Evolutionary conservation across 306 rosid genomes (phyloP), one percentile per base, ranked within the genome.

Genomic region (Glycine soja): DNA sequence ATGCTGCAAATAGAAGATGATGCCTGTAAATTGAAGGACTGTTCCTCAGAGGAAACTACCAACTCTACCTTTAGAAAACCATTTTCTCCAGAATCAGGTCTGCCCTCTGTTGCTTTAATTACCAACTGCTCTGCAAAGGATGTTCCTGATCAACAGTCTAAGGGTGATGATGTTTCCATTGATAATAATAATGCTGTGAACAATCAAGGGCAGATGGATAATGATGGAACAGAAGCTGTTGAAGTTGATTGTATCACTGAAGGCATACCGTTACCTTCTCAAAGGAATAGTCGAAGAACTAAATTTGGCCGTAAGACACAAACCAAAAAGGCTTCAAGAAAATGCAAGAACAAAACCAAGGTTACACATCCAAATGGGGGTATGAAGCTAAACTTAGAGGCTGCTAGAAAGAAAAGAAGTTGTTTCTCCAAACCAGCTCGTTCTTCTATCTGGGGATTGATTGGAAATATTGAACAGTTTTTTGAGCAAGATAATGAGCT

Each of bases 341-440:
- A 88, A 86, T 7, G 87, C 84, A 90, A 88, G 81, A 88, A 51
- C 84, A 77, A 80, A 85, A 78, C 80, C 51, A 80, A 80, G 77
- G 88, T 77, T 75, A 78, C 78, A 73, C 77, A 59, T 65, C 66
- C 89, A 15, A 63, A 75, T 59, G 89, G 66, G 75, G 84, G 76
- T 75, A 67, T 80, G 75, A 61, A 79, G 75, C 40, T 81, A 67
- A 74, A 84, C 71, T 46, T 91, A 74, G 85, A 89, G 61, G 83
- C 84, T 82, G 83, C 86, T 76, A 91, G 88, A 81, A 92, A 84
- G 91, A 96, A 89, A 91, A 93, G 98, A 87, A 96, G 93, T 85
- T 88, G 90, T 87, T 74, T 66, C 86, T 85, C 91, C 78, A 92
- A 90, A 79, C 87, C 86, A 34, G 92, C 93, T 46, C 95, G 99